A percentile compares a stretch with the other conserved stretches of the same genome.
These are phyloP conservation scores for Acephala macrosclerotiorum DNA, from an alignment of 2,329 filamentous ascomycete species.

Conservation along the genomic window DNA sequence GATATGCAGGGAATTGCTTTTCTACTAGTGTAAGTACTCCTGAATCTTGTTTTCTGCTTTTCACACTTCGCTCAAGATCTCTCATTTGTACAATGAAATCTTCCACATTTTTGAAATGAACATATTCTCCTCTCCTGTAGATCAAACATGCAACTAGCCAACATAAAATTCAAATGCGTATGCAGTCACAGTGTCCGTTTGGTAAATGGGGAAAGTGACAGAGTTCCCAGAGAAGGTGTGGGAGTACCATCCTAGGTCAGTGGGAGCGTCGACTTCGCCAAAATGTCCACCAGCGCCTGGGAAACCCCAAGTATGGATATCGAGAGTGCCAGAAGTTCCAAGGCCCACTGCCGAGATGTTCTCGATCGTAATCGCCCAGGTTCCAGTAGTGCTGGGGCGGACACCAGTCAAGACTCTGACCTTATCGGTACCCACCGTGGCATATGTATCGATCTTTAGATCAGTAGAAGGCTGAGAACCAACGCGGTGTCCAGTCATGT, in stretches of 20 bases:
- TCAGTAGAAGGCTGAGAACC: slow-evolving; percentile 45
- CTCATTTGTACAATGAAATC: too few relatives aligned
- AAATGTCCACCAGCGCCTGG: slow-evolving; percentile 32
- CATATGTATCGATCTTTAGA: slow-evolving; percentile 32
- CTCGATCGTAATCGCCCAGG: slow-evolving; percentile 37
- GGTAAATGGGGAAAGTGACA: slow-evolving; percentile 49
- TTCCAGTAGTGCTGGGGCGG: slow-evolving; percentile 29
- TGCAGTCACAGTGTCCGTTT: slow-evolving; percentile 47
- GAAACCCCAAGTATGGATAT: slow-evolving; percentile 42
- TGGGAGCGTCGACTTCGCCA: slow-evolving; percentile 34
- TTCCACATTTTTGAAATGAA: neutral
- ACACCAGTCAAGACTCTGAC: slow-evolving; percentile 35
- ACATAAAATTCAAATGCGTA: slow-evolving; percentile 50
- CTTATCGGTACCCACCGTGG: slow-evolving; percentile 30
- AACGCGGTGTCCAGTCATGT: slow-evolving; percentile 52
- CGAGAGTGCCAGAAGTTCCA: slow-evolving; percentile 30
- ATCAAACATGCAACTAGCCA: neutral
- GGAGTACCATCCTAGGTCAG: slow-evolving; percentile 41
- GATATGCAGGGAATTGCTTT: too few relatives aligned
- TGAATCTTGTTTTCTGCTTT: too few relatives aligned
- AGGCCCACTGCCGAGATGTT: slow-evolving; percentile 31
- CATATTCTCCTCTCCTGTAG: neutral
- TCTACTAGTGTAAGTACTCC: too few relatives aligned
- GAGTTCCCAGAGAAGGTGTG: slow-evolving; percentile 47
- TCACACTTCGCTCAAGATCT: too few relatives aligned